Evolutionary conservation across 441 rosid genomes (phyloP), one percentile per base, ranked within the genome.

Genomic region (Bocquillonia castaneifolia): DNA sequence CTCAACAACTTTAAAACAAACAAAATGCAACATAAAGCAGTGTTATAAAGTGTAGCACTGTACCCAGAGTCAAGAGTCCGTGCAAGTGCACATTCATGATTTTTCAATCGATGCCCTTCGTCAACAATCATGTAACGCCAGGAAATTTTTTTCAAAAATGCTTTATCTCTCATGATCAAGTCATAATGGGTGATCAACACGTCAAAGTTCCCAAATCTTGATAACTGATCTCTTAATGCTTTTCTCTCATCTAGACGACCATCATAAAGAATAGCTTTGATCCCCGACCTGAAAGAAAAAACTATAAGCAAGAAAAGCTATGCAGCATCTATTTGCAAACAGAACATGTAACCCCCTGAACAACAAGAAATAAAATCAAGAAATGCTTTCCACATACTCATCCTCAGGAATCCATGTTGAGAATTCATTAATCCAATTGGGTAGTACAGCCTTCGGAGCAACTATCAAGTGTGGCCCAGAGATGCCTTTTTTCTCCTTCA

Each of bases 381-480:
- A 23, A 68, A n/a, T 40, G 60, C 34, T 39, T 65, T 59, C 29
- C 36, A 60, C 83, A 72, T 79, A 95, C 98, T 88, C 82, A 76
- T 79, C 86, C 98, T 91, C 88, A 28, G 97, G 92, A 67, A 83
- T 89, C 99, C 99, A 96, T 31, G 93, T 84, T 28, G 96, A 82
- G 78, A 96, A 96, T 80, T 96, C 99, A 80, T 74, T 84, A 28
- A 91, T 82, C 99, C 99, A 96, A 72, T 96, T 96, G 52, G 99
- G 98, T 64, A 96, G 82, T 51, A 92, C 99, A 62, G 99, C 99
- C 83, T 96, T 96, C 63, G 99, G 99, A 81, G 99, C 98, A 69
- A 96, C 95, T 81, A 96, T 93, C 78, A 96, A 75, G 84, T 92
- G 89, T 26, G 99, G 99, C 63, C 99, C 97, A 66, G 72, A 63